A percentile compares a stretch with the other conserved stretches of the same genome.
phyloP scores from a whole-genome alignment of 2,329 filamentous ascomycete genomes.

The Geosmithia flava region DNA sequence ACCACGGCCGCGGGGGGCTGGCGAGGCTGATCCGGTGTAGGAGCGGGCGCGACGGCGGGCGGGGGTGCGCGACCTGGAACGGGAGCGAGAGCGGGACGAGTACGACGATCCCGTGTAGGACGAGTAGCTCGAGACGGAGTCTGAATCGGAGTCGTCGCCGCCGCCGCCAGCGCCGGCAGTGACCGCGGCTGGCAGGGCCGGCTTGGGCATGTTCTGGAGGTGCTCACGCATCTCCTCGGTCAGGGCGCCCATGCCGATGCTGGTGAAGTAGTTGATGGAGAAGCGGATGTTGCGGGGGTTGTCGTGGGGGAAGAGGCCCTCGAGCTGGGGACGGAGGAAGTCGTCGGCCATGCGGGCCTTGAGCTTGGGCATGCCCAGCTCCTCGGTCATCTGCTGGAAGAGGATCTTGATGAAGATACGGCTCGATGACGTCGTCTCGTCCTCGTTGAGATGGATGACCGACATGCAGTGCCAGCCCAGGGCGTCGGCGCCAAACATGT shows the following conservation, averaged over 20 bases:
- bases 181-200: conserved; percentile 54
- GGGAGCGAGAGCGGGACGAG: conserved; percentile 35
- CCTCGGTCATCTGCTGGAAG: conserved; percentile 83
- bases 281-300: conserved; percentile 86
- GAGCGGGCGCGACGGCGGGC: conserved; percentile 23
- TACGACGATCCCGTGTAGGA: conserved; percentile 53
- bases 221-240: conserved; percentile 93
- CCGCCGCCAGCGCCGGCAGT: conserved; percentile 13
- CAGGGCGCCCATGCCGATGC: conserved; percentile 87
- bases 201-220: conserved; percentile 81
- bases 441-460: conserved; percentile 81
- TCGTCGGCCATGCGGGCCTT: conserved; percentile 69
- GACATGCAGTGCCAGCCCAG: conserved; percentile 87
- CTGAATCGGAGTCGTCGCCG: conserved; percentile 49
- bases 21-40: conserved; percentile 6
- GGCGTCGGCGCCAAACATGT: conserved; percentile 76
- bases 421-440: conserved; percentile 90
- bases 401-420: conserved; percentile 98
- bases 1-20: conserved; percentile 11
- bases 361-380: conserved; percentile 71
- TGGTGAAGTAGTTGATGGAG: conserved; percentile 98
- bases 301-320: conserved; percentile 82
- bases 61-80: conserved; percentile 29
- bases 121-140: conserved; percentile 68
- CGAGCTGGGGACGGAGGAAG: conserved; percentile 62